Base-by-base conservation (phyloP, 179 eudicot genomes). In the Sideroxylon spinosum region DNA sequence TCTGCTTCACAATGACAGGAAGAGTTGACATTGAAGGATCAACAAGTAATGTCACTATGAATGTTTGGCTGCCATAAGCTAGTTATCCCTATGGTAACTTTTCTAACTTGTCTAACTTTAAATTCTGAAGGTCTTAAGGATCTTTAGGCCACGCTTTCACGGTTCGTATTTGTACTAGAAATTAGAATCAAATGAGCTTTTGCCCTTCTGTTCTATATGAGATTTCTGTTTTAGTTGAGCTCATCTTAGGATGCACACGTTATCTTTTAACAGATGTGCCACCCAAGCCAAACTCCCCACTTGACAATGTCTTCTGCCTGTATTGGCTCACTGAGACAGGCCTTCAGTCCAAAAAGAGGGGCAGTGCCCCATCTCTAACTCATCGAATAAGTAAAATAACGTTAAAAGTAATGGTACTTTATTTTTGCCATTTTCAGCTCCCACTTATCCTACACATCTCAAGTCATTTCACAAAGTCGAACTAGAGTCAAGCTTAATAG, bases 111-210 rank as follows among this genome's bases (percentile, higher is more conserved):
- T 86, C 87, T 89, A 87, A 90, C 92, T 86, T 89, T 86, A 87
- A 90, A 90, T 87, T 86, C 80, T 86, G 88, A 90, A 89, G 94
- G 85, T 86, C 87, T 88, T 87, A 90, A 87, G 91, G 93, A 90
- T 91, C 90, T 91, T 88, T 91, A 91, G 92, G 97, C 89, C 92
- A 87, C 86, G 87, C 94, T 91, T 91, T 91, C 92, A 89, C 82
- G 88, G 88, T 89, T 91, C 89, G 86, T 91, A 91, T 91, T 90
- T 86, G 91, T 91, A 89, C 88, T 91, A 90, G 81, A 91, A 90
- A 90, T 90, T 88, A 90, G 86, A 90, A 92, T 91, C 90, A 92
- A 92, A 92, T 88, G 91, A 92, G 95, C 93, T 91, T 91, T 88
- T 91, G 91, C 91, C 93, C 95, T 92, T 91, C 90, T 91, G 85